Evolutionary conservation across 106 monocot species (phyloP).

Genomic region (Hemerocallis citrina): DNA sequence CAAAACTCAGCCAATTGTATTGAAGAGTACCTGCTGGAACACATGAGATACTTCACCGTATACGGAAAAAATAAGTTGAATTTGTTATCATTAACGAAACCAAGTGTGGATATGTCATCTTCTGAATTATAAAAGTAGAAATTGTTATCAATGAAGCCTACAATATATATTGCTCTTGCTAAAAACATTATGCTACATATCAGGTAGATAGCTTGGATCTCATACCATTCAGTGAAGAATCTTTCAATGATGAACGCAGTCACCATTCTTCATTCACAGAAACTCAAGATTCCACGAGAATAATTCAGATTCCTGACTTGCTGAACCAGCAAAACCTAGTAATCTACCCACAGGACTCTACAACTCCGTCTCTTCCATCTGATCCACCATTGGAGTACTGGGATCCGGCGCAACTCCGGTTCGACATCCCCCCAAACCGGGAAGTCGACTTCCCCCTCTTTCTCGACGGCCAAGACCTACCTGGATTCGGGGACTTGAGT

Average conservation of each 20-base stretch:
- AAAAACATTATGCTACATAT: too few species aligned
- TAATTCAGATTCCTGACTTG: not conserved
- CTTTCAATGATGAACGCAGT: conserved; percentile 1
- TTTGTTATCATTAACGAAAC: too few species aligned
- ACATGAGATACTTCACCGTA: too few species aligned
- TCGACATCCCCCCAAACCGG: conserved; percentile 10
- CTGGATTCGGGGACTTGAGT: conserved; percentile 11
- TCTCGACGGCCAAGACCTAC: conserved; percentile 14
- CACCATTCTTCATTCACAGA: not conserved
- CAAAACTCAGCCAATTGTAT: too few species aligned
- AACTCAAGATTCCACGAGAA: not conserved
- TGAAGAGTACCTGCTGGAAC: too few species aligned
- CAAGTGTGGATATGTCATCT: too few species aligned
- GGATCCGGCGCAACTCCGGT: conserved; percentile 5
- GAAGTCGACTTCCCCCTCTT: conserved; percentile 26
- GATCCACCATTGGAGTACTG: not conserved
- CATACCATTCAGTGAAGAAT: conserved; percentile 12
- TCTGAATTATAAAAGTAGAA: too few species aligned
- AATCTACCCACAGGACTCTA: not conserved
- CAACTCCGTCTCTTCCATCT: not conserved
- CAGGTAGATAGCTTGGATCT: conserved; percentile 7
- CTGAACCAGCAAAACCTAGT: not conserved
- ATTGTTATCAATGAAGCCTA: too few species aligned
- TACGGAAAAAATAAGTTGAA: too few species aligned
- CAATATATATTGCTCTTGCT: too few species aligned